Evolutionary conservation across 805 yeast genomes (phyloP).

Genomic region (Candida multigemmis): DNA sequence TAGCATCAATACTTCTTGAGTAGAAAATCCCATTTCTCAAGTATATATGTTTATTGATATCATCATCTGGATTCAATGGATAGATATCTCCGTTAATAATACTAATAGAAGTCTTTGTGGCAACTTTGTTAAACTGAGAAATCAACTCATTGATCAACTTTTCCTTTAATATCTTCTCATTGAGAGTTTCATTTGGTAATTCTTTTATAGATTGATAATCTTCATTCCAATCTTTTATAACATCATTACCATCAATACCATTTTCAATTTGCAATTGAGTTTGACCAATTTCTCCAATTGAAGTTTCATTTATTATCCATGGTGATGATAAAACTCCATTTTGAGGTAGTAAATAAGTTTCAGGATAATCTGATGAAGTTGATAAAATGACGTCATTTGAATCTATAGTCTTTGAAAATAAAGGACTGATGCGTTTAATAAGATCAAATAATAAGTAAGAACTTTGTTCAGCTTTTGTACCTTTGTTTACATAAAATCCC

Average conservation of each 20-base stretch:
- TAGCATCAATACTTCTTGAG: slow-evolving; percentile 59
- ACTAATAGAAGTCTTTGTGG: slow-evolving; percentile 72
- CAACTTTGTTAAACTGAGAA: slow-evolving; percentile 67
- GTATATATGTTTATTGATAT: slow-evolving; percentile 52
- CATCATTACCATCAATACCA: slow-evolving; percentile 53
- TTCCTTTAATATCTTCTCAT: slow-evolving; percentile 69
- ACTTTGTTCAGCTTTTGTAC: slow-evolving; percentile 40
- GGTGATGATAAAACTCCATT: slow-evolving; percentile 58
- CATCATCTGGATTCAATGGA: slow-evolving; percentile 77
- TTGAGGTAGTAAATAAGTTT: slow-evolving; percentile 53
- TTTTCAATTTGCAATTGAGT: slow-evolving; percentile 47
- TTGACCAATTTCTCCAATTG: slow-evolving; percentile 48
- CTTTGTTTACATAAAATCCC: slow-evolving; percentile 75
- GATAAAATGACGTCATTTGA: slow-evolving; percentile 39
- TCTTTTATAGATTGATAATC: slow-evolving; percentile 81
- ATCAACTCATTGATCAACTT: slow-evolving; percentile 60
- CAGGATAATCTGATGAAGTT: slow-evolving; percentile 33
- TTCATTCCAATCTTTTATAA: slow-evolving; percentile 77
- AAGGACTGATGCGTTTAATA: slow-evolving; percentile 56
- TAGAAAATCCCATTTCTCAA: slow-evolving; percentile 81
- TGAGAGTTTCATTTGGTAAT: slow-evolving; percentile 47
- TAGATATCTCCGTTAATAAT: slow-evolving; percentile 64
- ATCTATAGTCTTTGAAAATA: slow-evolving; percentile 44
- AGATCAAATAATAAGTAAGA: slow-evolving; percentile 51
- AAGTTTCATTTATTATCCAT: slow-evolving; percentile 51